Evolutionary conservation across 805 yeast genomes (phyloP), one percentile per base, ranked within the genome.

Genomic region (Saccharomycopsis sp.): DNA sequence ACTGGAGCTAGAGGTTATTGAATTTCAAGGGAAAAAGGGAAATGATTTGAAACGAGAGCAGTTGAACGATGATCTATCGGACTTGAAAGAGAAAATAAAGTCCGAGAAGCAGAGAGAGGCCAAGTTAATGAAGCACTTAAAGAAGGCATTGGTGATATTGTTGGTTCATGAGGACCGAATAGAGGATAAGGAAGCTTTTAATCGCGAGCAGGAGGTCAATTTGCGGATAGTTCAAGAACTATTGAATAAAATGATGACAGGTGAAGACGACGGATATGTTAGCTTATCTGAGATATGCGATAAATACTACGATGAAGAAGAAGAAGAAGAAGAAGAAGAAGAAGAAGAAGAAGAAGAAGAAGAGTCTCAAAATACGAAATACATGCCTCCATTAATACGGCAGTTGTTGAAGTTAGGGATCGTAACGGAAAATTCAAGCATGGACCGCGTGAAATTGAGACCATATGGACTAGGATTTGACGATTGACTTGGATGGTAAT

Each of bases 261-360:
- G 25, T 44, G 59, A 57, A 24, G 47, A 57, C 44, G 52, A 58
- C 19, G 62, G 59, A n/a, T 58, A 22, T 23, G 24, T 58, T 23
- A 42, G 51, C 14, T 44, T 53, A 8, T 25, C 58, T 5, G 56
- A 49, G 20, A 19, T 58, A 52, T 41, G 14, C 29, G 19, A 19
- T 34, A 54, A 22, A 49, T 24, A 52, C 15, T 67, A 69, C 49
- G 64, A 66, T 53, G 63, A 65, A 53, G n/a, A n/a, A 14, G 22
- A 57, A 42, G 58, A 52, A 12, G 1, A 58, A 9, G 60, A 54
- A 17, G 69, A 62, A 0, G 63, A 67, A n/a, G 64, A 57, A 3
- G 73, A 69, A 42, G 72, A 67, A n/a, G 72, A 70, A 23, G 65
- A 64, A 41, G 68, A 63, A 19, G 64, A 63, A 44, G 64, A 58